phyloP scores from a whole-genome alignment of 148 eudicot genomes.

The Rhododendron kiyosumense region DNA sequence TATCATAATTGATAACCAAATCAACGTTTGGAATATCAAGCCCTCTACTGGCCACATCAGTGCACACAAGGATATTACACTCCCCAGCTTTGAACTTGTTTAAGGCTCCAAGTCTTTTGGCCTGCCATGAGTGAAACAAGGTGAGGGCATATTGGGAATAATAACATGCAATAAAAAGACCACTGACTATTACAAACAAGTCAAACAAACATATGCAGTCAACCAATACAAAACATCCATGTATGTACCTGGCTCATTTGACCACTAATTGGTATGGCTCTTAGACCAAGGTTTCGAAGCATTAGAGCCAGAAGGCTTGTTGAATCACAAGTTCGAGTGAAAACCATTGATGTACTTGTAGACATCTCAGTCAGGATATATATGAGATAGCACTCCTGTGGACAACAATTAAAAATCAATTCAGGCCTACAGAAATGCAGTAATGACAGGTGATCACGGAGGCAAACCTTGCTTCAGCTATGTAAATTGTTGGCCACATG shows the following conservation, averaged over 20 bases:
- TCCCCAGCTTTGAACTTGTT: conserved; percentile 89
- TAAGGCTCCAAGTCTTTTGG: conserved; percentile 81
- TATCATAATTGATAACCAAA: conserved; percentile 86
- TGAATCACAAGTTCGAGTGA: conserved; percentile 77
- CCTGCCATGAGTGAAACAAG: conserved; percentile 28
- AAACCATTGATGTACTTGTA: conserved; percentile 73
- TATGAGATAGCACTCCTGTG: conserved; percentile 80
- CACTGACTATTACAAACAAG: background rate
- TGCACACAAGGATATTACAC: conserved; percentile 73
- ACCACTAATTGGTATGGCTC: conserved; percentile 85
- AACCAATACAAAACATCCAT: background rate
- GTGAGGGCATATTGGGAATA: background rate
- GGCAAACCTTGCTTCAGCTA: background rate
- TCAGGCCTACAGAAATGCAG: background rate
- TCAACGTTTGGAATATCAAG: conserved; percentile 89
- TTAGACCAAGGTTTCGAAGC: conserved; percentile 80
- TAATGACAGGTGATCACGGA: background rate
- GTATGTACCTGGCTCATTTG: conserved; percentile 67
- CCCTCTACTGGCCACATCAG: conserved; percentile 92
- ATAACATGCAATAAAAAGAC: background rate
- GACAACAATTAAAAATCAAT: background rate
- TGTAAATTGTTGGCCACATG: background rate
- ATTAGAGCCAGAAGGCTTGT: conserved; percentile 57
- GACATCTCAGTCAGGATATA: conserved; percentile 67
- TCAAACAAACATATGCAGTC: background rate